A percentile compares a stretch with the other conserved stretches of the same genome.
phyloP scores from a whole-genome alignment of 208 protist species.

The Entamoeba moshkovskii region DNA sequence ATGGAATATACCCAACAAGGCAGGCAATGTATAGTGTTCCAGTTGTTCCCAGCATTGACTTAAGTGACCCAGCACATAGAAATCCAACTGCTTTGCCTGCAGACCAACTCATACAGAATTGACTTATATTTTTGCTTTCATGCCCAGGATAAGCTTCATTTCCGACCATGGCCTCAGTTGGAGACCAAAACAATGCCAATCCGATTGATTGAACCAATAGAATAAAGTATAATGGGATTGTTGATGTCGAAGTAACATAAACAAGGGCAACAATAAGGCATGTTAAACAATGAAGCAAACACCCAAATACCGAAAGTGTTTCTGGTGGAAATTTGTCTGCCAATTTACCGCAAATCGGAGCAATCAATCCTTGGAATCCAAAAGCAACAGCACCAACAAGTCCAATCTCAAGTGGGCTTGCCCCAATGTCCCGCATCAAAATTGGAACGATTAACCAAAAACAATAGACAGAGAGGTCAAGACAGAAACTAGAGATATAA shows the following conservation, averaged over 20 bases:
- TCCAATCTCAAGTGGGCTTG: neutral
- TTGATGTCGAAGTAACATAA: neutral
- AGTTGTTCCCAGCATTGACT: neutral
- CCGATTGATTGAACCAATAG: neutral
- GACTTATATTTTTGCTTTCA: neutral
- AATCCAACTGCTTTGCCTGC: neutral
- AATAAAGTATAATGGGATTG: neutral
- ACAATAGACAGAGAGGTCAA: neutral
- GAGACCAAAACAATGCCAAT: neutral
- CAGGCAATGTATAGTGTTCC: neutral
- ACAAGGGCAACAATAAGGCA: neutral
- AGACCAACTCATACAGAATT: neutral
- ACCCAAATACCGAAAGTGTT: neutral
- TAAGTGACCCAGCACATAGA: neutral
- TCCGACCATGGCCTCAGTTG: neutral
- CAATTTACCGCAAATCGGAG: neutral
- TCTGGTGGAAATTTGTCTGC: neutral
- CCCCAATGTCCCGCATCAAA: neutral
- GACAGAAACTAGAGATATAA: neutral
- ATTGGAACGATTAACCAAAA: neutral
- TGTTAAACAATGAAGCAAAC: neutral
- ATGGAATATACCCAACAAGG: neutral
- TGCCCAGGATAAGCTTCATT: neutral
- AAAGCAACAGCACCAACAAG: neutral
- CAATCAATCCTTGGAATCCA: neutral